Base-by-base conservation (phyloP, 2,329 filamentous ascomycete genomes). In the Aspergillus candidus region DNA sequence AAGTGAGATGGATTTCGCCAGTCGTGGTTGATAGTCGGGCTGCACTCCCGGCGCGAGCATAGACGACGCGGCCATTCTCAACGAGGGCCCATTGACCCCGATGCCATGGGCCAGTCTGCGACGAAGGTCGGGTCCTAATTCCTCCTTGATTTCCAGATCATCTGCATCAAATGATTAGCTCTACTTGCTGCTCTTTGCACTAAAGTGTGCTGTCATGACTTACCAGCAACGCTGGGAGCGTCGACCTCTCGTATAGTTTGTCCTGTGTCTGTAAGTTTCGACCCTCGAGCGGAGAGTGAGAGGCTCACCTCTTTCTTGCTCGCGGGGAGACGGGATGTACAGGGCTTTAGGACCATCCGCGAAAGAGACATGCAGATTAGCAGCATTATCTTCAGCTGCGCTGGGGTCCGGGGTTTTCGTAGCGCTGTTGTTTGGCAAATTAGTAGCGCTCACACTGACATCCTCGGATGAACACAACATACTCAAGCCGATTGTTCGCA, bases 311-410 rank as follows among this genome's bases (percentile, higher is more conserved):
- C 43, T 51, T 32, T 58, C 55, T 6, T 51, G 47, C 34, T 48
- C 55, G 6, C 48, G 47, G 4, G 57, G 57, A 10, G 57, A 53
- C 22, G 58, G 54, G 11, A 59, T 60, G 32, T 58, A 56, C n/a
- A 60, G 47, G 18, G 55, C 52, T 31, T 54, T 55, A 6, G 41
- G 46, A n/a, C 46, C 39, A 17, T 53, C 47, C 14, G 50, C 41
- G 35, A 47, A 43, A 11, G 47, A 43, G 13, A 54, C 43, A n/a
- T 42, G 38, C 12, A 39, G 32, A 36, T 5, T 27, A 4, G 4
- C 22, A 27, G 22, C 6, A 27, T 27, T 27, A 6, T 27, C 22
- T 27, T 27, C 22, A 10, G 22, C 6, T 27, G 22, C 22, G 22
- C 22, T 10, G 22, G 22, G 3, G 8, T 27, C 7, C 8, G 8